phyloP scores from a whole-genome alignment of 352 stramenopile species.

The Globisporangium cederbergense region DNA sequence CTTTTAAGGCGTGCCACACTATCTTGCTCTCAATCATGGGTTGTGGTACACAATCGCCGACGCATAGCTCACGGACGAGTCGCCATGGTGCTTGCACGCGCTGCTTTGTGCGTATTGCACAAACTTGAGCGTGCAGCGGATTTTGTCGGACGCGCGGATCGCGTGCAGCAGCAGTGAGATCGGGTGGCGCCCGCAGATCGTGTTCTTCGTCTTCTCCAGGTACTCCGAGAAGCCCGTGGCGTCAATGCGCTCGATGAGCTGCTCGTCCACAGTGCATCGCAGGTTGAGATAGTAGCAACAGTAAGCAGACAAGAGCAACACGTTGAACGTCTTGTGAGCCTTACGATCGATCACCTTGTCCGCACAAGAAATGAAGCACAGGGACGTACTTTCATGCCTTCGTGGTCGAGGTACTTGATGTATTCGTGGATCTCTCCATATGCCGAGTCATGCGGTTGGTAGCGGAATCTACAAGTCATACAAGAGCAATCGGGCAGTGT shows the following conservation, averaged over 20 bases:
- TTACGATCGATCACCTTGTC: not conserved
- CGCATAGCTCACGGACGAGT: conserved; percentile 95
- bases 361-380: not conserved
- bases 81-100: conserved; percentile 75
- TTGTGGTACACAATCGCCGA: conserved; percentile 86
- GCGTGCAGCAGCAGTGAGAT: conserved; percentile 84
- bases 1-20: no score
- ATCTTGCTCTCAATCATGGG: conserved; percentile 18
- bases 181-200: conserved; percentile 96
- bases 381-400: conserved; percentile 64
- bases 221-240: conserved; percentile 92
- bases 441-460: conserved; percentile 81
- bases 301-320: not conserved
- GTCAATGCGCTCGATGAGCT: conserved; percentile 92
- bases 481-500: no score
- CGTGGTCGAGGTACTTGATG: conserved; percentile 94
- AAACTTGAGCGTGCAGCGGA: conserved; percentile 85
- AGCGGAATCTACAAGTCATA: conserved; percentile 70
- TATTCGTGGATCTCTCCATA: conserved; percentile 92
- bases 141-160: conserved; percentile 43
- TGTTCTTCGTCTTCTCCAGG: conserved; percentile 93
- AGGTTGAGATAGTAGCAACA: not conserved
- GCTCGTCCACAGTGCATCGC: not conserved
- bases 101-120: conserved; percentile 93
- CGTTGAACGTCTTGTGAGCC: not conserved